Conservation (phyloP, 306 rosid genomes). For the Purshia tridentata region DNA sequence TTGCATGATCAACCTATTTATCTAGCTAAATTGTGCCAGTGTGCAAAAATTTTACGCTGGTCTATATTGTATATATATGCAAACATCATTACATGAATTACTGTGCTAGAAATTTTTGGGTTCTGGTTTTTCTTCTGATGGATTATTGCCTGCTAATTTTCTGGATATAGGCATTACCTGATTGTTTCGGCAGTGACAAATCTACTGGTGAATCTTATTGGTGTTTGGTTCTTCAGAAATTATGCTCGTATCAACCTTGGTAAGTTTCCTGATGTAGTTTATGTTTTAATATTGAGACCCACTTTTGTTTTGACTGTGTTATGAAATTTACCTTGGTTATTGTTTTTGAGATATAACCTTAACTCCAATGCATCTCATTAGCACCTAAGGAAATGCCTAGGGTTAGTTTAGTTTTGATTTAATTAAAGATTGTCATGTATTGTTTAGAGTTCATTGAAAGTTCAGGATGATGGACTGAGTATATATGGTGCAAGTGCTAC, state of each 20-base stretch:
- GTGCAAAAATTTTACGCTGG: not conserved
- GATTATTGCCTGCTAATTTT: conserved; percentile 34
- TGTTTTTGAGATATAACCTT: not conserved
- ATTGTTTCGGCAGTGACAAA: conserved; percentile 94
- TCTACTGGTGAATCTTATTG: conserved; percentile 90
- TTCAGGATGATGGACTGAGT: not conserved
- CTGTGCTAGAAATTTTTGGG: not conserved
- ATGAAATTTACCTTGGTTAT: not conserved
- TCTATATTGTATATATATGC: not conserved
- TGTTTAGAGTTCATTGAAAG: not conserved
- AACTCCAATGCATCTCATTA: not conserved
- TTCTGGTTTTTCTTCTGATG: conserved; percentile 23
- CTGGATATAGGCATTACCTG: conserved; percentile 80
- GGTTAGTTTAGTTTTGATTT: not conserved
- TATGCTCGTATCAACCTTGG: conserved; percentile 94
- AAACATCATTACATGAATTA: not conserved
- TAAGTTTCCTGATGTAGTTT: conserved; percentile 38
- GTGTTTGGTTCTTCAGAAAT: conserved; percentile 98
- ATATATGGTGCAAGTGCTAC: not conserved
- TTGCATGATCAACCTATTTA: not conserved
- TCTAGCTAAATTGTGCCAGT: not conserved
- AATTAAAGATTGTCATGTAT: too few relatives aligned
- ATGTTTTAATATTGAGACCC: not conserved
- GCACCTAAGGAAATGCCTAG: not conserved
- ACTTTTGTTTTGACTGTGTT: not conserved